These are phyloP conservation scores for Termitomyces sp. DNA, from an alignment of 768 basidiomycete species.

Conservation along the genomic window DNA sequence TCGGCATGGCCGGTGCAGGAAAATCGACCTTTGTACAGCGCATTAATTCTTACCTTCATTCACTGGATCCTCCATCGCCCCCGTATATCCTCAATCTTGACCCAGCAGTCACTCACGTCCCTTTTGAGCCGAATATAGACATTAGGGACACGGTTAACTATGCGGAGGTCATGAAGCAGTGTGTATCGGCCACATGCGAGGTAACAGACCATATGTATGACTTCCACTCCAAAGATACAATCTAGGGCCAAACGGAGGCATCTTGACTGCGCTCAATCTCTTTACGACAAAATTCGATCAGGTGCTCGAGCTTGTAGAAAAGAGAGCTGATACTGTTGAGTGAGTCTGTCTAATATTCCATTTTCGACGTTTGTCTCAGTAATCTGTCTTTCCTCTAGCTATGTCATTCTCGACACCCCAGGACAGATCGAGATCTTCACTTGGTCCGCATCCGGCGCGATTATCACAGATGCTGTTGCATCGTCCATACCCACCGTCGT, in stretches of 20 bases:
- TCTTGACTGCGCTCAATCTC: slow-evolving; percentile 92
- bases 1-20: slow-evolving; percentile 96
- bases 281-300: slow-evolving; percentile 99
- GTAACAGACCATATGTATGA: slow-evolving; percentile 14
- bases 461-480: slow-evolving; percentile 96
- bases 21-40: slow-evolving; percentile 97
- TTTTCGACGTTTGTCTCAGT: not conserved
- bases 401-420: slow-evolving; percentile 94
- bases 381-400: slow-evolving; percentile 37
- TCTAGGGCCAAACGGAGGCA: slow-evolving; percentile 96
- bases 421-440: slow-evolving; percentile 99
- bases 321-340: slow-evolving; percentile 84
- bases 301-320: slow-evolving; percentile 87
- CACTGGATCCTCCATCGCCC: slow-evolving; percentile 51
- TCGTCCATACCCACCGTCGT: slow-evolving; percentile 90
- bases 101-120: slow-evolving; percentile 87
- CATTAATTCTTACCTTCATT: slow-evolving; percentile 88
- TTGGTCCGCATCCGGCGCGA: slow-evolving; percentile 98
- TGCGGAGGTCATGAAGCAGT: slow-evolving; percentile 99
- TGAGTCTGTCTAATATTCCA: slow-evolving; percentile 32
- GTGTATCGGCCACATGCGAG: slow-evolving; percentile 33
- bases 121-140: slow-evolving; percentile 96
- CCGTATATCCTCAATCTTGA: slow-evolving; percentile 98
- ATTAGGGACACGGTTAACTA: slow-evolving; percentile 98
- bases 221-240: slow-evolving; percentile 69